A percentile compares a stretch with the other conserved stretches of the same genome.
Conservation (phyloP, 139 green algal species). For the Closterium sp. region DNA sequence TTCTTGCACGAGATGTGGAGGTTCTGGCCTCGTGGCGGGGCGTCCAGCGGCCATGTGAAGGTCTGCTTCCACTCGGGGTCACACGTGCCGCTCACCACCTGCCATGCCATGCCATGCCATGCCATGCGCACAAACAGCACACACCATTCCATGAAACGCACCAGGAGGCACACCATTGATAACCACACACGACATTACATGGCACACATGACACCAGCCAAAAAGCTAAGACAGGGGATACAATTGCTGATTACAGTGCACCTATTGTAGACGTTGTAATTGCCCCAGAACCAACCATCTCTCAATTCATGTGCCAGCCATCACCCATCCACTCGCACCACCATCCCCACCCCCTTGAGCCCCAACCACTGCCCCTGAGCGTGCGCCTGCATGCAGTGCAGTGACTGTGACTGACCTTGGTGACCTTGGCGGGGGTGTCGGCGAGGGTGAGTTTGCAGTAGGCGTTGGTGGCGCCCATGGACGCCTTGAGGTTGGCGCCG, state of each 20-base stretch:
- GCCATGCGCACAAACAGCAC: background rate
- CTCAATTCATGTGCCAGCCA: background rate
- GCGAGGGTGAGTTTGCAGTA: conserved; percentile 32
- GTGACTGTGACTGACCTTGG: conserved; percentile 6
- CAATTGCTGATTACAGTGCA: background rate
- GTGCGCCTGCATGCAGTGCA: background rate
- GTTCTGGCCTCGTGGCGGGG: conserved; percentile 15
- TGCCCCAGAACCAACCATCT: background rate
- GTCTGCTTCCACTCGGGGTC: conserved; percentile 38
- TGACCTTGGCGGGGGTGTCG: conserved; percentile 6
- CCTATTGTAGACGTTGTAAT: background rate
- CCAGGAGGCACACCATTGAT: background rate
- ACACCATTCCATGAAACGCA: background rate
- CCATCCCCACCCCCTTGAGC: background rate
- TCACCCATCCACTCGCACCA: background rate
- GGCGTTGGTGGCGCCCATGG: conserved; percentile 38
- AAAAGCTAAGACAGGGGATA: background rate
- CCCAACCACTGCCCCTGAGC: too few species aligned
- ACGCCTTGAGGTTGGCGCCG: conserved; percentile 28
- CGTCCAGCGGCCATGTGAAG: conserved; percentile 32
- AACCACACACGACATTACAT: background rate
- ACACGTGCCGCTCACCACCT: conserved; percentile 16
- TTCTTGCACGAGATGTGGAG: conserved; percentile 40
- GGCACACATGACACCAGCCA: background rate
- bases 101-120: background rate